Conservation (phyloP, 441 rosid species). For the Dalechampia spathulata region DNA sequence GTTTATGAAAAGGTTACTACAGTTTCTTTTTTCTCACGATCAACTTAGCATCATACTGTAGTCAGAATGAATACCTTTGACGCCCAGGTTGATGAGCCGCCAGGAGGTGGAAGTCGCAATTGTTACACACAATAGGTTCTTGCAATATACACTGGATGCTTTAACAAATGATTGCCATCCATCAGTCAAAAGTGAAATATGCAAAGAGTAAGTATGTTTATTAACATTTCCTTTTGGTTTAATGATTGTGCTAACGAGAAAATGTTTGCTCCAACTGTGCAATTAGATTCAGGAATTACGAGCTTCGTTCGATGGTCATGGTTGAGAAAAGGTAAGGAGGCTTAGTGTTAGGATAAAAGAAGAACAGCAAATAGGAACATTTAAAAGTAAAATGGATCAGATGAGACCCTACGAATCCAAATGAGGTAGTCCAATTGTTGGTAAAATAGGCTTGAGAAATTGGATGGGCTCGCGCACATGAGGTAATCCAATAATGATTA, state of each 20-base stretch:
- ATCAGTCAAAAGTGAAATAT: constrained; percentile 61
- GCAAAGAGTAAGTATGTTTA: constrained; percentile 50
- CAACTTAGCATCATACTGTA: not conserved
- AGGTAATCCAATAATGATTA: too few relatives aligned
- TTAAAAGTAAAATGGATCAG: too few relatives aligned
- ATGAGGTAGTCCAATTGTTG: too few relatives aligned
- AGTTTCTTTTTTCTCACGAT: too few relatives aligned
- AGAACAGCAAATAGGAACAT: too few relatives aligned
- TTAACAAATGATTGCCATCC: constrained; percentile 80
- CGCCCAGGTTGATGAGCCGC: constrained; percentile 98
- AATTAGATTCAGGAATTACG: constrained; percentile 83
- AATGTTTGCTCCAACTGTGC: too few relatives aligned
- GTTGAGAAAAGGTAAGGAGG: constrained; percentile 70
- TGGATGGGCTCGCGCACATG: too few relatives aligned
- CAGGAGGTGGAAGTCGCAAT: constrained; percentile 95
- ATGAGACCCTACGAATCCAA: too few relatives aligned
- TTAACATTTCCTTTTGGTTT: constrained; percentile 10
- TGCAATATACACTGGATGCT: constrained; percentile 64
- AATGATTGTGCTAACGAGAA: too few relatives aligned
- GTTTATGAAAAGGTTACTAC: constrained; percentile 83
- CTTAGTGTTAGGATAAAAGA: too few relatives aligned
- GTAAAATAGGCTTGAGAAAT: too few relatives aligned
- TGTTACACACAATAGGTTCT: constrained; percentile 91
- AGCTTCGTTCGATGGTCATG: constrained; percentile 88
- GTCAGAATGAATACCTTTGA: too few relatives aligned